Percentiles rank a stretch among this genome's conserved stretches.
Evolutionary conservation across 768 basidiomycete genomes (phyloP).

Genomic region (Tephrocybe sp.): DNA sequence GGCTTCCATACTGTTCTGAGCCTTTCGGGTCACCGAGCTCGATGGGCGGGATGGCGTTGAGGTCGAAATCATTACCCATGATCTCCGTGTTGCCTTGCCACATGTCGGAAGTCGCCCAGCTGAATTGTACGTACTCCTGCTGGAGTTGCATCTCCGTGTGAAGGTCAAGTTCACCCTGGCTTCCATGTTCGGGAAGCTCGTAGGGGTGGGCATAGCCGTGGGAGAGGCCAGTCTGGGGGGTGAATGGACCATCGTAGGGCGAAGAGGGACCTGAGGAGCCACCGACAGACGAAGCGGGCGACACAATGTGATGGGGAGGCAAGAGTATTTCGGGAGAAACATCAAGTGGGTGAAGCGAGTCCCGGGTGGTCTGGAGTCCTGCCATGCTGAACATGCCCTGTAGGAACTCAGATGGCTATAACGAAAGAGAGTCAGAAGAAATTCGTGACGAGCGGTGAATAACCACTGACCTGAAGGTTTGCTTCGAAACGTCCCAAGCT

Average conservation of each 20-base stretch:
- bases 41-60: conserved; percentile 62
- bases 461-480: conserved; percentile 38
- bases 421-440: conserved; percentile 4
- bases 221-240: conserved; percentile 36
- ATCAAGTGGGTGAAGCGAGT: conserved; percentile 40
- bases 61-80: conserved; percentile 64
- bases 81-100: conserved; percentile 32
- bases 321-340: conserved; percentile 39
- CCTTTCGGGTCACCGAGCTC: conserved; percentile 54
- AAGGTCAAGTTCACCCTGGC: conserved; percentile 34
- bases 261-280: conserved; percentile 51
- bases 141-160: conserved; percentile 39
- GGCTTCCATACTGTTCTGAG: conserved; percentile 23
- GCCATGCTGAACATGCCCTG: conserved; percentile 44
- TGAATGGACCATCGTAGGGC: conserved; percentile 47
- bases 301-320: conserved; percentile 43
- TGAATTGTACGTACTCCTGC: conserved; percentile 34
- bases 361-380: conserved; percentile 14
- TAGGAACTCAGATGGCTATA: conserved; percentile 48
- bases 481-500: conserved; percentile 37
- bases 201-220: conserved; percentile 26
- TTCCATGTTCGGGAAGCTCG: conserved; percentile 26
- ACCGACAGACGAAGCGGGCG: conserved; percentile 46
- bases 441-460: conserved; percentile 9
- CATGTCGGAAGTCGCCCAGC: conserved; percentile 31